A percentile compares a stretch with the other conserved stretches of the same genome.
Conservation (phyloP, 352 stramenopile species). For the Lagenidium sp. region DNA sequence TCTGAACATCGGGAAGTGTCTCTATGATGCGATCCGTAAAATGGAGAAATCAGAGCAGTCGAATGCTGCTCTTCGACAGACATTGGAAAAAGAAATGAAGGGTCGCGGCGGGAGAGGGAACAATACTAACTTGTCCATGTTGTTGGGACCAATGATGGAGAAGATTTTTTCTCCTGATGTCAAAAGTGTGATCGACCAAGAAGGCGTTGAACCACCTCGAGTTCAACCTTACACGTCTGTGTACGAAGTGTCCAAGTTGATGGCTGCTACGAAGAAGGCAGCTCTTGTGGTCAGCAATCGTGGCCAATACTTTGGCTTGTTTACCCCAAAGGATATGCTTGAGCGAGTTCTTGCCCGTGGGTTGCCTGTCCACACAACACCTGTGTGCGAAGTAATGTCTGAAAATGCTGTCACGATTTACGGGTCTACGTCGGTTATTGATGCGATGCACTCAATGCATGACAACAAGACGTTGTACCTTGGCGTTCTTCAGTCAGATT, state of each 20-base stretch:
- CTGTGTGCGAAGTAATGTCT: slow-evolving; percentile 89
- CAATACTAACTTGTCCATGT: slow-evolving; percentile 28
- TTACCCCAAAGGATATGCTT: slow-evolving; percentile 98
- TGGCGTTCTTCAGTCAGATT: slow-evolving; percentile 66
- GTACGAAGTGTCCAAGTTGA: slow-evolving; percentile 89
- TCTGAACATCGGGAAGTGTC: slow-evolving; percentile 97
- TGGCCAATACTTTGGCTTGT: slow-evolving; percentile 92
- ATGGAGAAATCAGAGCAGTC: slow-evolving; percentile 91
- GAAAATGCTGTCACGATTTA: slow-evolving; percentile 70
- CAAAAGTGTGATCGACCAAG: slow-evolving; percentile 76
- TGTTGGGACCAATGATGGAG: slow-evolving; percentile 80
- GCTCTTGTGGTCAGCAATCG: slow-evolving; percentile 92
- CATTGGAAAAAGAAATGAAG: slow-evolving; percentile 71
- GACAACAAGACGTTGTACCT: slow-evolving; percentile 84
- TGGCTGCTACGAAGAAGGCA: slow-evolving; percentile 92
- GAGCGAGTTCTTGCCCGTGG: slow-evolving; percentile 91
- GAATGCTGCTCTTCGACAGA: slow-evolving; percentile 62
- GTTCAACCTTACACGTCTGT: slow-evolving; percentile 88
- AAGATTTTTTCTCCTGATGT: slow-evolving; percentile 85
- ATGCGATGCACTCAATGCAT: slow-evolving; percentile 86
- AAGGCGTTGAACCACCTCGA: slow-evolving; percentile 60
- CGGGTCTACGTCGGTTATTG: slow-evolving; percentile 58
- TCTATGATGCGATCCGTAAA: slow-evolving; percentile 97
- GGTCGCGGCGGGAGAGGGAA: slow-evolving; percentile 21
- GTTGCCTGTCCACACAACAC: slow-evolving; percentile 87